Percentiles rank a stretch among this genome's conserved stretches.
Conservation (phyloP, 2,329 filamentous ascomycete species). For the Phyllosticta citriasiana region DNA sequence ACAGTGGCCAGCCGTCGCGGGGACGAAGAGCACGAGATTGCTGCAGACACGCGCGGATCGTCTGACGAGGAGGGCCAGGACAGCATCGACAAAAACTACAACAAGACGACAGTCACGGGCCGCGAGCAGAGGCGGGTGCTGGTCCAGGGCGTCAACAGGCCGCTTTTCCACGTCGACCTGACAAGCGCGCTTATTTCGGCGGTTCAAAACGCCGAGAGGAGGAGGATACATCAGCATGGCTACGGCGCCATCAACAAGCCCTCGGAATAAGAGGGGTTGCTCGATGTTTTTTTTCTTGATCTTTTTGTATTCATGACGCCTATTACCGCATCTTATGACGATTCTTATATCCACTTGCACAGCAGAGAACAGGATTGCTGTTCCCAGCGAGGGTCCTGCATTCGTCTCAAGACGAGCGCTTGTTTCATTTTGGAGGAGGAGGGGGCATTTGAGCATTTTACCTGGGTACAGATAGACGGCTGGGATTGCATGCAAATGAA, state of each 20-base stretch:
- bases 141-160: conserved; percentile 77
- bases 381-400: neutral
- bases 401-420: neutral
- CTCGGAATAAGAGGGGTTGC: neutral
- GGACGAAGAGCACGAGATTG: conserved; percentile 6
- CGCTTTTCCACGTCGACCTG: conserved; percentile 88
- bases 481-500: neutral
- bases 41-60: neutral
- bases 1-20: conserved; percentile 8
- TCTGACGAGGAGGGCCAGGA: conserved; percentile 10
- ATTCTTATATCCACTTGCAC: neutral
- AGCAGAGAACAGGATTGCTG: neutral
- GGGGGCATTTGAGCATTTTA: neutral
- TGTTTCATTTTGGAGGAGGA: neutral
- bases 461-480: neutral
- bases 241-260: conserved; percentile 6
- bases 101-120: conserved; percentile 16
- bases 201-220: conserved; percentile 61
- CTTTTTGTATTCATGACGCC: neutral
- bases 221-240: conserved; percentile 13
- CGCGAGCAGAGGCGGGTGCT: conserved; percentile 36
- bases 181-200: conserved; percentile 83
- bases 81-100: conserved; percentile 22
- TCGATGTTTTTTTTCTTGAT: neutral
- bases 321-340: neutral